phyloP scores from a whole-genome alignment of 2,329 filamentous ascomycete genomes.

The Eutypa lata region DNA sequence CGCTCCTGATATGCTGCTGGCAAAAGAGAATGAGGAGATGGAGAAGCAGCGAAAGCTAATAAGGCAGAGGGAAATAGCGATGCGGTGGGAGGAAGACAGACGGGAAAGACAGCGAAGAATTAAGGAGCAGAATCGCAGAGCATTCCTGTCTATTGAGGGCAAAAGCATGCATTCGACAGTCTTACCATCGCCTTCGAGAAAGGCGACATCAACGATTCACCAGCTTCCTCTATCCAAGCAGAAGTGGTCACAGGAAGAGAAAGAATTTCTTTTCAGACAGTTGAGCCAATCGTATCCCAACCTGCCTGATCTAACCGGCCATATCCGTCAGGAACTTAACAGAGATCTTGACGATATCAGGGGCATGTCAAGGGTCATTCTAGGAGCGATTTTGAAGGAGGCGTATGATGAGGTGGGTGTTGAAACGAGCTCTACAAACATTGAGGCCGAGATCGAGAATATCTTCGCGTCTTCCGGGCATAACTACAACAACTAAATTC shows the following conservation, averaged over 20 bases:
- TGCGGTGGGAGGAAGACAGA: constrained; percentile 10
- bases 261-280: constrained; percentile 18
- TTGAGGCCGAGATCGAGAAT: constrained; percentile 8
- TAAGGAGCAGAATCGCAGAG: constrained; percentile 19
- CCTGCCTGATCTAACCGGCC: constrained; percentile 14
- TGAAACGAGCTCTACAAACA: constrained; percentile 1
- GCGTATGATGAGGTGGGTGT: constrained; percentile 9
- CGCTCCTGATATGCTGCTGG: constrained; percentile 15
- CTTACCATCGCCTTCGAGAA: constrained; percentile 7
- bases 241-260: constrained; percentile 24
- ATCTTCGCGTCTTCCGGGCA: constrained; percentile 2
- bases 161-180: constrained; percentile 9
- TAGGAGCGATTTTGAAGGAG: constrained; percentile 19
- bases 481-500: background rate
- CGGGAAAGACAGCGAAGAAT: constrained; percentile 8
- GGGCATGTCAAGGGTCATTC: constrained; percentile 20
- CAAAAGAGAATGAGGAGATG: constrained; percentile 10
- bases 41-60: constrained; percentile 6
- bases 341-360: constrained; percentile 21
- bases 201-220: constrained; percentile 4
- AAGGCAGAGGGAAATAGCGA: constrained; percentile 13
- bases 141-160: constrained; percentile 16
- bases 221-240: background rate
- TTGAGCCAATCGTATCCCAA: constrained; percentile 23
- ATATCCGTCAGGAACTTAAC: constrained; percentile 16